These are phyloP conservation scores for Aphanomyces cochlioides DNA, from an alignment of 352 stramenopile genomes.

Conservation along the genomic window DNA sequence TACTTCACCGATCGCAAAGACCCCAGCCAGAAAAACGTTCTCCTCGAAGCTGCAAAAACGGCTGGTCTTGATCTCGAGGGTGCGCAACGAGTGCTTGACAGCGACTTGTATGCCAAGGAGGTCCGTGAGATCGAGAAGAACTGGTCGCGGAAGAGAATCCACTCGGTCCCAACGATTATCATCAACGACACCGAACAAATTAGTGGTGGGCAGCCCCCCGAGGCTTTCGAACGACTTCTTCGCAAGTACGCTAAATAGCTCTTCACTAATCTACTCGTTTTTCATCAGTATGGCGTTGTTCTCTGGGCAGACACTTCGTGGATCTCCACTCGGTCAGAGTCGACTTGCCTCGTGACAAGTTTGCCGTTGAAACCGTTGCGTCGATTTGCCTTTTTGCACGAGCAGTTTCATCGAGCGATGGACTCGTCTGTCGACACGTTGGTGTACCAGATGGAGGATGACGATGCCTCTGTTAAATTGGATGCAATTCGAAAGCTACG, in stretches of 20 bases:
- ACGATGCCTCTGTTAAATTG: slow-evolving; percentile 49
- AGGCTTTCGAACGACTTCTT: neutral
- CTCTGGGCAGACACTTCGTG: too few species aligned
- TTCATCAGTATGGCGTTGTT: too few species aligned
- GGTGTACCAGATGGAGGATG: slow-evolving; percentile 76
- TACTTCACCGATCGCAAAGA: neutral
- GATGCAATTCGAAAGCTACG: slow-evolving; percentile 60
- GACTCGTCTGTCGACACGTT: slow-evolving; percentile 51
- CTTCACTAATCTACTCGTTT: too few species aligned
- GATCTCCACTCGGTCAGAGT: too few species aligned
- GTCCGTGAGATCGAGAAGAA: neutral
- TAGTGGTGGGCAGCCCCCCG: neutral
- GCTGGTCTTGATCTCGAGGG: neutral
- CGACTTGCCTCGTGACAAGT: too few species aligned
- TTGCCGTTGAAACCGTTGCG: too few species aligned
- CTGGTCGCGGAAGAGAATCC: neutral
- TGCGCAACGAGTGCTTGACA: neutral
- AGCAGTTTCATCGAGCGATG: neutral
- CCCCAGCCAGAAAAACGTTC: neutral
- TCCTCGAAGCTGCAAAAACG: neutral
- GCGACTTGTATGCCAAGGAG: neutral
- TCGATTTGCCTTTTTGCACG: too few species aligned
- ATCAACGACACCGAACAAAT: neutral
- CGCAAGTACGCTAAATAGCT: neutral
- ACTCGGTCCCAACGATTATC: neutral